These are phyloP conservation scores for Simmondsia chinensis DNA, from an alignment of 148 eudicot species.

Conservation along the genomic window DNA sequence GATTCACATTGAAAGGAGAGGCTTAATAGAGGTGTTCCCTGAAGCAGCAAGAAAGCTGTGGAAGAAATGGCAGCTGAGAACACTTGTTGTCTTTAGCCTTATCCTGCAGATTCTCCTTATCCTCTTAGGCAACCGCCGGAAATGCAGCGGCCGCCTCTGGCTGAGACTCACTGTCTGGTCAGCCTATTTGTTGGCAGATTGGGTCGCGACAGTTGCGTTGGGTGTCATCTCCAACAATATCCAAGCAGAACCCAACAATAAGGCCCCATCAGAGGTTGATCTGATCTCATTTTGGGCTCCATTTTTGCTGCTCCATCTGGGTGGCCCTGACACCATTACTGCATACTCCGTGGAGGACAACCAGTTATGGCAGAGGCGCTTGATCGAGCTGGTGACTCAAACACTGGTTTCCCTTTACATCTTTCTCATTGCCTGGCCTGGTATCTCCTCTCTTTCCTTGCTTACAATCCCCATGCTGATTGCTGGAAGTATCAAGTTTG, in stretches of 20 bases:
- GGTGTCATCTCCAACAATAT: constrained; percentile 20
- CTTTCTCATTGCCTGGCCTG: constrained; percentile 21
- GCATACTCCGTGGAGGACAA: constrained; percentile 24
- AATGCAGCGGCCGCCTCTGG: constrained; percentile 8
- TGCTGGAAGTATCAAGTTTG: constrained; percentile 31
- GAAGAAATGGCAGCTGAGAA: constrained; percentile 28
- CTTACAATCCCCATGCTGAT: constrained; percentile 16
- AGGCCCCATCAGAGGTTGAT: constrained; percentile 1
- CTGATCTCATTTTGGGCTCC: constrained; percentile 21
- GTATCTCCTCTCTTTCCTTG: constrained; percentile 11
- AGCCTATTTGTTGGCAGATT: constrained; percentile 27
- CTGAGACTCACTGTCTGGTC: constrained; percentile 22
- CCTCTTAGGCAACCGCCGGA: constrained; percentile 20
- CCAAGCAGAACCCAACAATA: background rate
- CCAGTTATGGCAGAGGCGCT: constrained; percentile 41
- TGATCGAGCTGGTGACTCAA: constrained; percentile 27
- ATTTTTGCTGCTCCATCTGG: constrained; percentile 20
- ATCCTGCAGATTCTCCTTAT: constrained; percentile 17
- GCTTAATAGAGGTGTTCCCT: constrained; percentile 13
- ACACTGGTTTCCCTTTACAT: constrained; percentile 17
- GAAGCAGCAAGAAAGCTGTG: constrained; percentile 8
- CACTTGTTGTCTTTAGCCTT: constrained; percentile 27
- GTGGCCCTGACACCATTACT: constrained; percentile 25
- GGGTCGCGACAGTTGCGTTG: constrained; percentile 16
- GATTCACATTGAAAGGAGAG: constrained; percentile 17